Evolutionary conservation across 768 basidiomycete species (phyloP).

Genomic region (Leccinum barrowsii): DNA sequence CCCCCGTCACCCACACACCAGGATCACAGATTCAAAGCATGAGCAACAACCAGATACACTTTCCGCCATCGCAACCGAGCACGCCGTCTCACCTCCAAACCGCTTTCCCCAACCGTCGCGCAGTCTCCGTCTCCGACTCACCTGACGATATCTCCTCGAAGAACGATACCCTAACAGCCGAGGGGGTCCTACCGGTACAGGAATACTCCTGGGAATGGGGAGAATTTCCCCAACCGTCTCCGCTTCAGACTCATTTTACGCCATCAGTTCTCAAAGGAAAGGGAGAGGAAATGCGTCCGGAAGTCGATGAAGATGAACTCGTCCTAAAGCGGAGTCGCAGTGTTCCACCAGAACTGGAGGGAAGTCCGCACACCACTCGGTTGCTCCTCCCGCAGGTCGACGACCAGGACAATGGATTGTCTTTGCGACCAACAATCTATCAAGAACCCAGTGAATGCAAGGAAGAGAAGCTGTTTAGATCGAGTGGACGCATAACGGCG

Average conservation of each 20-base stretch:
- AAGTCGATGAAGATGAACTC: conserved; percentile 20
- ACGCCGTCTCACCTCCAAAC: conserved; percentile 24
- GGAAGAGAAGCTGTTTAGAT: conserved; percentile 35
- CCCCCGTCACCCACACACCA: conserved; percentile 5
- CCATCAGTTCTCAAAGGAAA: conserved; percentile 16
- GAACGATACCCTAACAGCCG: conserved; percentile 2
- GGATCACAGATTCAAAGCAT: conserved; percentile 12
- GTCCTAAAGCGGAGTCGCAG: conserved; percentile 48
- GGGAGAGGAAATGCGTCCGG: conserved; percentile 7
- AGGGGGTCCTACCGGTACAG: conserved; percentile 35
- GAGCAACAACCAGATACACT: conserved; percentile 11
- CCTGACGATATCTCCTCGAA: conserved; percentile 42
- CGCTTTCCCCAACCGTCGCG: conserved; percentile 40
- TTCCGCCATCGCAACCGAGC: conserved; percentile 19
- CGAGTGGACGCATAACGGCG: conserved; percentile 54
- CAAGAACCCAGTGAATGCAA: conserved; percentile 5
- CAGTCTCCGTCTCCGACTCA: conserved; percentile 55
- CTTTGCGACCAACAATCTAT: background rate
- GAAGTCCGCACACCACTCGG: conserved; percentile 34
- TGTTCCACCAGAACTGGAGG: conserved; percentile 52
- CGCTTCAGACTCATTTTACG: conserved; percentile 50
- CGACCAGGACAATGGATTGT: conserved; percentile 20
- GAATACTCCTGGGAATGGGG: conserved; percentile 97
- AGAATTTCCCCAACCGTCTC: conserved; percentile 78
- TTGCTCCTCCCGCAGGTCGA: conserved; percentile 21